Base-by-base conservation (phyloP, 805 yeast genomes). In the Candida germanica region DNA sequence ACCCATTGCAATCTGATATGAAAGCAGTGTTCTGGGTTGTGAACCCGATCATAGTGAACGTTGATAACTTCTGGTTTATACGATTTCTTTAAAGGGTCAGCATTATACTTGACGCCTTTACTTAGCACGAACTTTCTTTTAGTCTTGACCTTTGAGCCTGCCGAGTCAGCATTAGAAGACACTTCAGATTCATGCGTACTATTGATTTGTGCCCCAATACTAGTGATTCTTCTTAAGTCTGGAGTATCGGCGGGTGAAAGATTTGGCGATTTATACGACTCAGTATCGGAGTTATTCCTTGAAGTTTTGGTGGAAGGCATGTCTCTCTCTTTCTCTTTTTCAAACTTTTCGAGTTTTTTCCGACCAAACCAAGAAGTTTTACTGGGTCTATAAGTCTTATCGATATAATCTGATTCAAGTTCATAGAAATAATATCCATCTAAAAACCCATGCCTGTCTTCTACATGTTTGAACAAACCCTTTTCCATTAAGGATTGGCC, bases 351-450 rank as follows among this genome's bases (percentile, higher is more conserved):
- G 16, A 38, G 35, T 25, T 46, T 50, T 31, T 54, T 59, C 29
- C 54, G 48, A n/a, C 44, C 38, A 38, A 66, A 66, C 72, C 72
- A 66, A 5, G 47, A 31, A 15, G 47, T 44, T 11, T 26, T 6
- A 22, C 32, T 39, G 43, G 51, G 24, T 19, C 42, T 51, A 30
- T 53, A 51, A 18, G 59, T 42, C 27, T 53, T 57, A 26, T 65
- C 63, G 9, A 65, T 58, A 44, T 70, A 83, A 20, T 80, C 83
- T 1, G 75, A 74, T 20, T 42, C 71, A 34, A 89, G 57, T 48
- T 77, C 80, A 52, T 91, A 91, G 58, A 91, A 91, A 54, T 88
- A 91, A 51, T 93, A 89, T 0, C 98, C 98, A 61, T 91, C 95
- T 35, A 88, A 60, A 48, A 93, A 87, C 3, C 83, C 78, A 54